Evolutionary conservation across 2,329 filamentous ascomycete genomes (phyloP).

Genomic region (Cladophialophora bantiana): DNA sequence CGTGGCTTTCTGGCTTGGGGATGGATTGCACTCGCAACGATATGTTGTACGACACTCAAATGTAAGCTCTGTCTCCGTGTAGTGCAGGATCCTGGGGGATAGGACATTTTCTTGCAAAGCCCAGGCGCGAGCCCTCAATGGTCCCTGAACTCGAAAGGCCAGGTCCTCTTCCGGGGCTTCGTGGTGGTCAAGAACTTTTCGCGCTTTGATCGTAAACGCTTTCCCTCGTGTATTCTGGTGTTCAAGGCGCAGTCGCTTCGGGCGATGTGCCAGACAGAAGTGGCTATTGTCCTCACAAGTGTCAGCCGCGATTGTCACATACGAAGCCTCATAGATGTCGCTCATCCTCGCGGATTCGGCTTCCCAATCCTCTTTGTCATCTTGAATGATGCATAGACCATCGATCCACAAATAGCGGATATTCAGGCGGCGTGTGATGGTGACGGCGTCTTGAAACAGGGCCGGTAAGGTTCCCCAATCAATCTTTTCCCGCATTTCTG

Average conservation of each 20-base stretch:
- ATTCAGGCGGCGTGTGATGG: conserved; percentile 38
- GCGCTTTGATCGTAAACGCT: not conserved
- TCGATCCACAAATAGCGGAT: conserved; percentile 46
- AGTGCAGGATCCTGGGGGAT: not conserved
- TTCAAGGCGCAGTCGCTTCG: not conserved
- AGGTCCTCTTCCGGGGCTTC: not conserved
- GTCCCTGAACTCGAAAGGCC: not conserved
- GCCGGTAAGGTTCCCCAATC: conserved; percentile 12
- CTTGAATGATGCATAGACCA: conserved; percentile 45
- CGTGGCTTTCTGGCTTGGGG: not conserved
- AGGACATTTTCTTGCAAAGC: not conserved
- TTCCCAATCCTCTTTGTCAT: conserved; percentile 40
- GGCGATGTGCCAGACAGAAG: not conserved
- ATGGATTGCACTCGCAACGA: not conserved
- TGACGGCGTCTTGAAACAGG: conserved; percentile 42
- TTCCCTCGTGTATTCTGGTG: not conserved
- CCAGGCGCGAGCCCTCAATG: not conserved
- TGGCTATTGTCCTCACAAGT: not conserved
- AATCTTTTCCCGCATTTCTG: not conserved
- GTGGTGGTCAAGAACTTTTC: not conserved
- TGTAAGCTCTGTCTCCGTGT: not conserved
- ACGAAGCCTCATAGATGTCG: conserved; percentile 24
- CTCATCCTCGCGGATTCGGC: conserved; percentile 32
- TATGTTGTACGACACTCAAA: not conserved
- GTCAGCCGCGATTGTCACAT: not conserved